phyloP scores from a whole-genome alignment of 805 yeast genomes.

The Kodamaea kaohsiungensis region DNA sequence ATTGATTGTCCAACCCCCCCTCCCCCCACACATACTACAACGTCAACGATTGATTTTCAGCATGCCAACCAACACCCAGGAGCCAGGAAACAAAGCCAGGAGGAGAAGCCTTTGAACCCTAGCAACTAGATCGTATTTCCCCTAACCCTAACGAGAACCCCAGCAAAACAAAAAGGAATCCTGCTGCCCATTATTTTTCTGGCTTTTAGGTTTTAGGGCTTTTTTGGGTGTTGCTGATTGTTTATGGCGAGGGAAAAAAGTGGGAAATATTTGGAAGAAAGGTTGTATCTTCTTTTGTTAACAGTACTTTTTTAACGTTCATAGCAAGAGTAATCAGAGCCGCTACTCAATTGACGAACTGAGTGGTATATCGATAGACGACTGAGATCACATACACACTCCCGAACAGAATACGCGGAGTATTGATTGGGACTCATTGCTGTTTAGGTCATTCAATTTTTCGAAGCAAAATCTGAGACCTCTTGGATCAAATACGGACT shows the following conservation, averaged over 20 bases:
- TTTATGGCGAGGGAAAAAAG: not conserved
- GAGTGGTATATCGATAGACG: not conserved
- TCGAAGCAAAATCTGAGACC: not conserved
- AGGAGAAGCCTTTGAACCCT: not conserved
- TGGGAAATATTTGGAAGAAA: conserved; percentile 2
- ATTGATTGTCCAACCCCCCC: not conserved
- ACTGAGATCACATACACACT: not conserved
- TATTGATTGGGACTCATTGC: not conserved
- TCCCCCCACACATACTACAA: not conserved
- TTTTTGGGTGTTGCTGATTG: not conserved
- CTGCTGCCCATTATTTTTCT: not conserved
- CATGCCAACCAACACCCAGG: too few relatives aligned
- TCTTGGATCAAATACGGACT: too few relatives aligned
- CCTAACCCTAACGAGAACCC: not conserved
- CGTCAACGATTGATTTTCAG: too few relatives aligned
- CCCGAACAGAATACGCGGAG: too few relatives aligned
- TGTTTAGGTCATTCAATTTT: not conserved
- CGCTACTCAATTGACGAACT: not conserved
- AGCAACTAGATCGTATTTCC: not conserved
- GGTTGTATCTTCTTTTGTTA: not conserved
- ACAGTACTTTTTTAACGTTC: not conserved
- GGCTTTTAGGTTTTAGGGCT: not conserved
- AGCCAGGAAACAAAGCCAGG: too few relatives aligned
- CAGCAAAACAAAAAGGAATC: not conserved
- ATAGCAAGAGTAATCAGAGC: not conserved